phyloP scores from a whole-genome alignment of 2,329 filamentous ascomycete species.

The Lecanicillium sp. region DNA sequence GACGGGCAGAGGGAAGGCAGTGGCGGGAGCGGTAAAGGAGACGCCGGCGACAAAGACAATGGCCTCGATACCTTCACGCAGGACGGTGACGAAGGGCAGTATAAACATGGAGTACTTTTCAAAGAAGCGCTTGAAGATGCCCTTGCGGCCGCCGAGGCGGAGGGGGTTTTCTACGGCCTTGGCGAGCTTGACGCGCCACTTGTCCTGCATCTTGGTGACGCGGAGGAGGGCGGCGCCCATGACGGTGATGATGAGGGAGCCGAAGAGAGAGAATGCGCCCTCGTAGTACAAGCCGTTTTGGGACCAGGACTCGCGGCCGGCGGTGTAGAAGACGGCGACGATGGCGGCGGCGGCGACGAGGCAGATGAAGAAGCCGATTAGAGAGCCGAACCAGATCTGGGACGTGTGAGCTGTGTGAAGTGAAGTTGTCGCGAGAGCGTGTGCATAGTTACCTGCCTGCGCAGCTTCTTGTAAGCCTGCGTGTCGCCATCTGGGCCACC shows the following conservation, averaged over 20 bases:
- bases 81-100: constrained; percentile 80
- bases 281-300: constrained; percentile 72
- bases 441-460: constrained; percentile 50
- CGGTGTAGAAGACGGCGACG: constrained; percentile 65
- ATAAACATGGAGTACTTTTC: constrained; percentile 84
- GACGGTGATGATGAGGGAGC: constrained; percentile 71
- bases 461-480: constrained; percentile 59
- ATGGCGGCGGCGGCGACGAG: constrained; percentile 59
- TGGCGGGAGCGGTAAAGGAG: constrained; percentile 67
- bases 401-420: background rate
- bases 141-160: constrained; percentile 36
- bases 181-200: constrained; percentile 80
- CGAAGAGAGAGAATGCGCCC: constrained; percentile 69
- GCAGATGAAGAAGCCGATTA: constrained; percentile 56
- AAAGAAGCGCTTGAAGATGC: constrained; percentile 52
- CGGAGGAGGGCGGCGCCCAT: constrained; percentile 77
- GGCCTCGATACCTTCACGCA: constrained; percentile 79
- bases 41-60: constrained; percentile 85
- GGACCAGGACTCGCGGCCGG: constrained; percentile 62
- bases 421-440: background rate
- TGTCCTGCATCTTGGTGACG: constrained; percentile 75
- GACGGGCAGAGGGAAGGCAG: constrained; percentile 71
- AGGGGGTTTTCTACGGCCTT: constrained; percentile 55
- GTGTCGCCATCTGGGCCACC: constrained; percentile 56
- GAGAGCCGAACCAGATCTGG: constrained; percentile 58